phyloP scores from a whole-genome alignment of 2,329 filamentous ascomycete species.

The Sporothrix brunneoviolacea region DNA sequence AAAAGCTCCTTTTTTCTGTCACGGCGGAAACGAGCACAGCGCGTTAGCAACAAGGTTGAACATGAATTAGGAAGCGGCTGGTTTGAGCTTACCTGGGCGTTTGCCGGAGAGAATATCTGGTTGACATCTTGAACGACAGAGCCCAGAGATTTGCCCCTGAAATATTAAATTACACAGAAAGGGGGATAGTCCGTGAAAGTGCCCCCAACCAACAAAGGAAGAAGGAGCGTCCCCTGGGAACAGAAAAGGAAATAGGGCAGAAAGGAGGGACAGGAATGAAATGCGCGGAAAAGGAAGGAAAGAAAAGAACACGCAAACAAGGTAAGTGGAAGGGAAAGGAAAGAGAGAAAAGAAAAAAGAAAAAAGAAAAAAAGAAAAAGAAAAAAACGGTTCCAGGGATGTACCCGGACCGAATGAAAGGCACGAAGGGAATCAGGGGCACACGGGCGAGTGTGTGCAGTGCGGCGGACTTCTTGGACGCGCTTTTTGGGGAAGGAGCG shows the following conservation, averaged over 20 bases:
- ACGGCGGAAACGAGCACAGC: neutral
- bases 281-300: slow-evolving; percentile 1
- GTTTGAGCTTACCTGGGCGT: slow-evolving; percentile 26
- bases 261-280: slow-evolving; percentile 5
- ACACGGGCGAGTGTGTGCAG: neutral
- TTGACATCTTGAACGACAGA: slow-evolving; percentile 22
- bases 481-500: neutral
- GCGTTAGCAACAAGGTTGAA: slow-evolving; percentile 3
- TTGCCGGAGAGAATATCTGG: slow-evolving; percentile 27
- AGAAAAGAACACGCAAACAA: neutral
- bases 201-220: slow-evolving; percentile 3
- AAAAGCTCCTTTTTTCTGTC: slow-evolving; percentile 55
- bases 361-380: neutral
- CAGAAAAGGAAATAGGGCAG: neutral
- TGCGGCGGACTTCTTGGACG: neutral
- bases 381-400: too few species aligned
- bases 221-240: neutral
- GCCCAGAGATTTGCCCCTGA: slow-evolving; percentile 4
- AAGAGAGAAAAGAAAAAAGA: neutral
- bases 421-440: neutral
- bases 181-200: neutral
- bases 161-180: slow-evolving; percentile 1
- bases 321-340: neutral
- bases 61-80: neutral
- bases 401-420: neutral